Evolutionary conservation across 108 stramenopile species (phyloP), one percentile per base, ranked within the genome.

Genomic region (Craspedostauros australis): DNA sequence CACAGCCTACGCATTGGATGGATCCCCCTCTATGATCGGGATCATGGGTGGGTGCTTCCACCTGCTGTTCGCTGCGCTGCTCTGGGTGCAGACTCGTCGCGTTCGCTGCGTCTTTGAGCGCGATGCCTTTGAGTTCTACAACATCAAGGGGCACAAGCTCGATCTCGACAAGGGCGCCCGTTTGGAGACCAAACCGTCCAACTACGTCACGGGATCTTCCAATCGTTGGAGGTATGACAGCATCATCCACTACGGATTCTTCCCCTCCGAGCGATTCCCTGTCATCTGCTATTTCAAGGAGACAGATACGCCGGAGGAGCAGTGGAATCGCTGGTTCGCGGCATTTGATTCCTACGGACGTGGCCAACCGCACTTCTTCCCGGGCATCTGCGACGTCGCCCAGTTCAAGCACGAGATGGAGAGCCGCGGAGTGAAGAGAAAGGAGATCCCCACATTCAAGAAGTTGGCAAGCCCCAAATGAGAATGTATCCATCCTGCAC

Each of bases 261-360:
- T 83, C 52, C 88, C 88, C 1, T 64, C 60, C 16, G 59, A 60
- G 21, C 50, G 77, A 11, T 66, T 81, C 39, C 84, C 88, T 6
- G 77, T 90, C 33, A 75, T 90, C 36, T 82, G 82, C 38, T 90
- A 86, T 61, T 86, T 90, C 72, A 86, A 86, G 55, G 74, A 75
- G 24, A 86, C 82, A 1, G 73, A 85, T 46, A 90, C 88, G 6
- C 72, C 73, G 24, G 67, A 81, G 43, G 62, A 46, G 32, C 77
- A 80, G 31, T 77, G 76, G 64, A 76, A 64, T 49, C 57, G 72
- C 15, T 69, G 72, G 60, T 76, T 76, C 55, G 80, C 75, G 12
- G 72, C 68, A 32, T 77, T 77, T 60, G 76, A 77, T 40, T 44
- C 46, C 22, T 73, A 73, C 47, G 72, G 72, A 25, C 40, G 57